phyloP scores from a whole-genome alignment of 2,329 filamentous ascomycete species.

The Exserohilum rostratum region DNA sequence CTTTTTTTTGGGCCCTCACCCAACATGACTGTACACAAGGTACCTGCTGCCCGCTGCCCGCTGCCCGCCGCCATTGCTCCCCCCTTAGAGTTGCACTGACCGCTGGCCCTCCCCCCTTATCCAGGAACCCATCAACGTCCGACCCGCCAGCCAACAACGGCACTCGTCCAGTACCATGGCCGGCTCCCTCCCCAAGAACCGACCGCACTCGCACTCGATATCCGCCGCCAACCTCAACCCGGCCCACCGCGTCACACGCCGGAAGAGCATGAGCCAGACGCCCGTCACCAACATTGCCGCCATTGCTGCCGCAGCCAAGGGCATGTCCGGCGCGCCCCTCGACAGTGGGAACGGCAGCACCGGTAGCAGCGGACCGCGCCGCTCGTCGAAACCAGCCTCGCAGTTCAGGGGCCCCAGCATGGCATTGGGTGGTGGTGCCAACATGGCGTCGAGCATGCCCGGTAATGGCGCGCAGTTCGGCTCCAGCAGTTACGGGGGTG shows the following conservation, averaged over 20 bases:
- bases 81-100: slow-evolving; percentile 39
- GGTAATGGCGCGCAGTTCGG: slow-evolving; percentile 53
- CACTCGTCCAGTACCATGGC: slow-evolving; percentile 56
- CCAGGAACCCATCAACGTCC: slow-evolving; percentile 51
- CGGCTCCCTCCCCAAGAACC: slow-evolving; percentile 69
- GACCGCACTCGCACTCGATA: slow-evolving; percentile 81
- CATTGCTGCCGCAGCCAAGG: slow-evolving; percentile 71
- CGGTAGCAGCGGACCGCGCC: slow-evolving; percentile 58
- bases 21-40: slow-evolving; percentile 50
- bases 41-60: slow-evolving; percentile 13
- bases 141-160: slow-evolving; percentile 54
- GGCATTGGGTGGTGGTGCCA: slow-evolving; percentile 63
- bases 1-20: slow-evolving; percentile 14
- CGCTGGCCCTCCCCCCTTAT: slow-evolving; percentile 34
- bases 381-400: slow-evolving; percentile 66
- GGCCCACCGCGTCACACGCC: slow-evolving; percentile 84
- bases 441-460: slow-evolving; percentile 72
- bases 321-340: slow-evolving; percentile 67
- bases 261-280: slow-evolving; percentile 88
- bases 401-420: slow-evolving; percentile 54
- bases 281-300: slow-evolving; percentile 75
- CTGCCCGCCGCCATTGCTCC: slow-evolving; percentile 4
- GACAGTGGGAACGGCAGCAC: slow-evolving; percentile 42
- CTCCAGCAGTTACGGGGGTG: slow-evolving; percentile 43
- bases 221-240: slow-evolving; percentile 78